A percentile compares a stretch with the other conserved stretches of the same genome.
phyloP scores from a whole-genome alignment of 164 flowering plant species.

The Kingdonia uniflora region DNA sequence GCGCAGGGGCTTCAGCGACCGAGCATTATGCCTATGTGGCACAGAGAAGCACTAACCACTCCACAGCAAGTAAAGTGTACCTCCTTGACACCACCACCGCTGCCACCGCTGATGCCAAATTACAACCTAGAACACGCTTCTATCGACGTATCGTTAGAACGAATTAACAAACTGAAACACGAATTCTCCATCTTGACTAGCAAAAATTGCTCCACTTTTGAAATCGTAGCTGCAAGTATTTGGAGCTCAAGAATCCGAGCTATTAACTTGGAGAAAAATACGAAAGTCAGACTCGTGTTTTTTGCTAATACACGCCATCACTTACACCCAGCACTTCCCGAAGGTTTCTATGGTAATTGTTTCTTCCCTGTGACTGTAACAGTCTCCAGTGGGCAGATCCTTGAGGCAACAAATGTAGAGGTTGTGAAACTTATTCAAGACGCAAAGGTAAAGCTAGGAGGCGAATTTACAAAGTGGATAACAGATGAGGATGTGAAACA shows the following conservation, averaged over 20 bases:
- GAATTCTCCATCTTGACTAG: slow-evolving; percentile 26
- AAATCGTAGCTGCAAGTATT: slow-evolving; percentile 36
- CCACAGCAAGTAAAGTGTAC: slow-evolving; percentile 3
- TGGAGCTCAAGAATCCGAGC: slow-evolving; percentile 43
- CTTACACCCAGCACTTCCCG: slow-evolving; percentile 39
- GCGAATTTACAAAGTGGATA: slow-evolving; percentile 33
- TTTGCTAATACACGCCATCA: slow-evolving; percentile 46
- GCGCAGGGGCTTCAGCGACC: slow-evolving; percentile 36
- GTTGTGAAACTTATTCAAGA: slow-evolving; percentile 42
- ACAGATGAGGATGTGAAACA: slow-evolving; percentile 14
- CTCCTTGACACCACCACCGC: slow-evolving; percentile 1
- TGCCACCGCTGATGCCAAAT: slow-evolving; percentile 26
- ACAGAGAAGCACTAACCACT: slow-evolving; percentile 30
- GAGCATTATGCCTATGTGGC: slow-evolving; percentile 35
- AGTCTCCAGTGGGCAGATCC: slow-evolving; percentile 14
- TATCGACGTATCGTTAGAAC: slow-evolving; percentile 34
- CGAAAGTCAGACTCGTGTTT: slow-evolving; percentile 39
- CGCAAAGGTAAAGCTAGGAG: slow-evolving; percentile 29
- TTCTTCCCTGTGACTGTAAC: slow-evolving; percentile 51
- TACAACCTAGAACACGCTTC: slow-evolving; percentile 33
- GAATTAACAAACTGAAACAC: slow-evolving; percentile 31
- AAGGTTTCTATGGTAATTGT: slow-evolving; percentile 64
- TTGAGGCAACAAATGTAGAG: slow-evolving; percentile 20
- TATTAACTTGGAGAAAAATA: slow-evolving; percentile 11
- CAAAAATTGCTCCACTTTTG: slow-evolving; percentile 47